Percentiles rank a stretch among this genome's conserved stretches.
phyloP scores from a whole-genome alignment of 208 protist genomes.

The Trypanosoma congolense region DNA sequence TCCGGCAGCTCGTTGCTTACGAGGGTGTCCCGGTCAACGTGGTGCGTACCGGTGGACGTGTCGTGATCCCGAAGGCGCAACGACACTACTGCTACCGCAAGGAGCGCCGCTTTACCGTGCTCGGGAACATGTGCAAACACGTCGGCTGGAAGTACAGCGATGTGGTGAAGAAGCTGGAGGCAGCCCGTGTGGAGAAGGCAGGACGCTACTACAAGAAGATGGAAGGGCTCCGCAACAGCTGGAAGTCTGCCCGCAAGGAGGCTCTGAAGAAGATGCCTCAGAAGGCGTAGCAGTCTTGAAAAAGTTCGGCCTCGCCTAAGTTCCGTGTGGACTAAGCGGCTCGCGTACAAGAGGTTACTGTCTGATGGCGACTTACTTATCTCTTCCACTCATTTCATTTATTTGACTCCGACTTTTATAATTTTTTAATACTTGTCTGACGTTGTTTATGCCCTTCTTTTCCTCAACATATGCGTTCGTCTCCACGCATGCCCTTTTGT shows the following conservation, averaged over 20 bases:
- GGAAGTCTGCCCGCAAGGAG: slow-evolving; percentile 61
- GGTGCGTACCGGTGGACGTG: slow-evolving; percentile 54
- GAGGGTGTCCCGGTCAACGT: slow-evolving; percentile 78
- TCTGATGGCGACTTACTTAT: too few relatives aligned
- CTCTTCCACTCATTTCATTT: too few relatives aligned
- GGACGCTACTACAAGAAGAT: slow-evolving; percentile 64
- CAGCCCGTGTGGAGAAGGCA: slow-evolving; percentile 69
- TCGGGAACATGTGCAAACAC: slow-evolving; percentile 87
- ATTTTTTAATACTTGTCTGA: too few relatives aligned
- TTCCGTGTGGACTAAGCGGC: not conserved
- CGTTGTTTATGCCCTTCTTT: too few relatives aligned
- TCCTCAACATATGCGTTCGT: too few relatives aligned
- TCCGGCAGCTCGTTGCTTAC: slow-evolving; percentile 73
- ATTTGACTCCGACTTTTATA: too few relatives aligned
- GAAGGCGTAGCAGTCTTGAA: slow-evolving; percentile 82
- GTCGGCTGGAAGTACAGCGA: slow-evolving; percentile 87
- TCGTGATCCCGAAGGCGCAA: slow-evolving; percentile 71
- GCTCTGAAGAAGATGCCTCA: slow-evolving; percentile 79
- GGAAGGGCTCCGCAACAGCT: slow-evolving; percentile 58
- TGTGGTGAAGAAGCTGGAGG: slow-evolving; percentile 76
- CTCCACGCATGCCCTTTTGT: too few relatives aligned
- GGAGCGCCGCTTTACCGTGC: slow-evolving; percentile 75
- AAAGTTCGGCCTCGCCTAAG: slow-evolving; percentile 88
- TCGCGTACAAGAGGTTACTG: too few relatives aligned
- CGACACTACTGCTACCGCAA: slow-evolving; percentile 67